These are phyloP conservation scores for Penicillium sp. DNA, from an alignment of 2,329 filamentous ascomycete genomes.

Conservation along the genomic window DNA sequence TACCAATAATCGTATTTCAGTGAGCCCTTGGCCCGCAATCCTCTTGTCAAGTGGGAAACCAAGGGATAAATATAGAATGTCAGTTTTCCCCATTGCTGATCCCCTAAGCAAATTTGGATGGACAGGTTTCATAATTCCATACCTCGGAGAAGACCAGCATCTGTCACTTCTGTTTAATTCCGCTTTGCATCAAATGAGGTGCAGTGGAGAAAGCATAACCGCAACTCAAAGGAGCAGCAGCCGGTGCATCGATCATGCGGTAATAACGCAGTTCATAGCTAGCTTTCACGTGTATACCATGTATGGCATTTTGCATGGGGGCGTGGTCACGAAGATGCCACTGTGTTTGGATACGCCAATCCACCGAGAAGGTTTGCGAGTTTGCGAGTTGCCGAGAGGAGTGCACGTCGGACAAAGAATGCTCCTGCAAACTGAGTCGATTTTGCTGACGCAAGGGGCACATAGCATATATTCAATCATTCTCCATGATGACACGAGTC, in stretches of 20 bases:
- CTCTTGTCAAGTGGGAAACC: background rate
- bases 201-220: background rate
- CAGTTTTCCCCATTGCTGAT: background rate
- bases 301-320: background rate
- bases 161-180: too few relatives aligned
- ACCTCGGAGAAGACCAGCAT: background rate
- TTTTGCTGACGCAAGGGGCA: background rate
- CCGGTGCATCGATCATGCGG: background rate
- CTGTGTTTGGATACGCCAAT: background rate
- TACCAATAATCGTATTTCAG: background rate
- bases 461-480: background rate
- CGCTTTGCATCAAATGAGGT: too few relatives aligned
- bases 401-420: background rate
- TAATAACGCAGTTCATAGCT: background rate
- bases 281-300: background rate
- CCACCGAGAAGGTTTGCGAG: background rate
- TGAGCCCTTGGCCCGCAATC: background rate
- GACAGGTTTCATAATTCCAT: background rate
- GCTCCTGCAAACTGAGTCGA: background rate
- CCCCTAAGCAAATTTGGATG: background rate
- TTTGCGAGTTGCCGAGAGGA: background rate
- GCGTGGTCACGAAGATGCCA: background rate
- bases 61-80: conserved; percentile 1
- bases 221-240: background rate
- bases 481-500: background rate